Evolutionary conservation across 108 stramenopile genomes (phyloP).

Genomic region (Phaeodactylum tricornutum): DNA sequence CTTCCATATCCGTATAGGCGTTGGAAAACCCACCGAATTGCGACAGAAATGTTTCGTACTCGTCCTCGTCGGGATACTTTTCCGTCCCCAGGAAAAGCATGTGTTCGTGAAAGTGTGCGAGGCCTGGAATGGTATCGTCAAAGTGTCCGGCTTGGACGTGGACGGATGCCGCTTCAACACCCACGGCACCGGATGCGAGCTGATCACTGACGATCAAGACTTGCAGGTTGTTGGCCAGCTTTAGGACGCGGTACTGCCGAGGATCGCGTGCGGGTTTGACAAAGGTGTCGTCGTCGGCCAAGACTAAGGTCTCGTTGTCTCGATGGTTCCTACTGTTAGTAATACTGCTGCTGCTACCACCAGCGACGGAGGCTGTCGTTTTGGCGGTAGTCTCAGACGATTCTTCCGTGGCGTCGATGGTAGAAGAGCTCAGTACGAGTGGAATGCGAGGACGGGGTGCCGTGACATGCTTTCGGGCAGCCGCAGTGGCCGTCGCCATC

Average conservation of each 20-base stretch:
- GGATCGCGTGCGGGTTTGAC: conserved; percentile 62
- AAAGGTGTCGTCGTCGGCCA: conserved; percentile 52
- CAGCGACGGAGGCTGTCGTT: no score
- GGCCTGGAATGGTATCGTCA: conserved; percentile 34
- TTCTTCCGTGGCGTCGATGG: no score
- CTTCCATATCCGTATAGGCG: conserved; percentile 92
- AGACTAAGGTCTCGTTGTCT: conserved; percentile 29
- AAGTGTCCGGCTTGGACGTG: conserved; percentile 85
- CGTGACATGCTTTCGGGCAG: no score
- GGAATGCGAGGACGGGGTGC: no score
- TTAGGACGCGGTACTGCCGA: conserved; percentile 49
- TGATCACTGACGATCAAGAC: conserved; percentile 43
- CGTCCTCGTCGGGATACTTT: conserved; percentile 89
- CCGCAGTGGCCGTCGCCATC: no score
- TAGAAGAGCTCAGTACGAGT: no score
- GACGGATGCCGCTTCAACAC: conserved; percentile 66
- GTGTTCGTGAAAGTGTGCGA: conserved; percentile 92
- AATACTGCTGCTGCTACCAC: no score
- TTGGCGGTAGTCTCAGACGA: no score
- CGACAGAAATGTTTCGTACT: conserved; percentile 78
- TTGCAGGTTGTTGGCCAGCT: conserved; percentile 54
- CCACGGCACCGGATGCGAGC: conserved; percentile 12
- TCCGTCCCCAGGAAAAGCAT: conserved; percentile 93
- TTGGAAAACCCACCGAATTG: conserved; percentile 86
- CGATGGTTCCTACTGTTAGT: no score